Evolutionary conservation across 2,329 filamentous ascomycete species (phyloP).

Genomic region (Tothia fuscella): DNA sequence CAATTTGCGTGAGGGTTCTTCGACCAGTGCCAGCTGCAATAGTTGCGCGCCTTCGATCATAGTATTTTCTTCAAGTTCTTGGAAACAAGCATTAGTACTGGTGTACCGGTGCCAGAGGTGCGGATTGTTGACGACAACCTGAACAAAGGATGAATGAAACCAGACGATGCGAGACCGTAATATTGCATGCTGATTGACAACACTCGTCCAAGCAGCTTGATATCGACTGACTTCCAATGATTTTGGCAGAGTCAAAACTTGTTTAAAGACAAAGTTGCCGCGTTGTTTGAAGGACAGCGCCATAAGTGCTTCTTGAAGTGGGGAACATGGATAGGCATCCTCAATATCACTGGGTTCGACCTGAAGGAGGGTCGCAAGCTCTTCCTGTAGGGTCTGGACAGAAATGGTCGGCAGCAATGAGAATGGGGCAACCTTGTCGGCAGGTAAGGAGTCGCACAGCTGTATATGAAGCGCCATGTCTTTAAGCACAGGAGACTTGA

Average conservation of each 20-base stretch:
- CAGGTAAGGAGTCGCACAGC: too few relatives aligned
- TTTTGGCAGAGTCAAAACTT: constrained; percentile 21
- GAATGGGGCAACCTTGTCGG: too few relatives aligned
- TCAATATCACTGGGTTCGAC: constrained; percentile 19
- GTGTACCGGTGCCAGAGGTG: constrained; percentile 20
- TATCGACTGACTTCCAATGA: constrained; percentile 22
- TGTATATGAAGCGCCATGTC: neutral
- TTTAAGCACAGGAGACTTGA: constrained; percentile 14
- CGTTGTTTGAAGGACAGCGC: constrained; percentile 25
- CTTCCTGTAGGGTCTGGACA: too few relatives aligned
- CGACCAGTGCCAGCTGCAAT: constrained; percentile 23
- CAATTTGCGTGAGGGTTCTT: neutral
- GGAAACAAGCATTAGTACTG: constrained; percentile 13
- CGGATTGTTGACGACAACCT: constrained; percentile 24
- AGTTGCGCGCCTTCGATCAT: constrained; percentile 23
- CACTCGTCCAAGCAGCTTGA: constrained; percentile 24
- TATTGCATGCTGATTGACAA: constrained; percentile 20
- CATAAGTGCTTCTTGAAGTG: constrained; percentile 30
- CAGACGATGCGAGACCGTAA: constrained; percentile 30
- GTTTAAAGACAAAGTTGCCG: constrained; percentile 27
- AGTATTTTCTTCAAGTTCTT: constrained; percentile 24
- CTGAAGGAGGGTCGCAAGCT: too few relatives aligned
- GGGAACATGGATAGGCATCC: constrained; percentile 30
- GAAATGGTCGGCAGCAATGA: neutral
- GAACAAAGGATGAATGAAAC: constrained; percentile 24